These are phyloP conservation scores for Panellus pusillus DNA, from an alignment of 768 basidiomycete genomes.

Conservation along the genomic window DNA sequence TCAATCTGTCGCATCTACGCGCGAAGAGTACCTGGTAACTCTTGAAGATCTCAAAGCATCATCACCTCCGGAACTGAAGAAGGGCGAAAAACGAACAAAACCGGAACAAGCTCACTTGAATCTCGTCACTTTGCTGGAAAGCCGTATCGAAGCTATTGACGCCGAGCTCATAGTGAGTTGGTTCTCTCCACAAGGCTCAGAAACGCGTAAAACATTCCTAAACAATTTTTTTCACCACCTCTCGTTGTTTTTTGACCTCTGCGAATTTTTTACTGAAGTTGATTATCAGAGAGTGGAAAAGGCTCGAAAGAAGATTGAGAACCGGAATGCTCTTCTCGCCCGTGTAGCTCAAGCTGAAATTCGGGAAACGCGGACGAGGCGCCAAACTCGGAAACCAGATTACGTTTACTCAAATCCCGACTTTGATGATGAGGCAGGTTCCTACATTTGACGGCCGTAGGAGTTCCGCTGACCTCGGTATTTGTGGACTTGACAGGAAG, in stretches of 20 bases:
- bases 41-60: slow-evolving; percentile 60
- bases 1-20: slow-evolving; percentile 66
- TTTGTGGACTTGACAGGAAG: slow-evolving; percentile 45
- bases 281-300: slow-evolving; percentile 65
- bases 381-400: slow-evolving; percentile 71
- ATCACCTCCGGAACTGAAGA: slow-evolving; percentile 45
- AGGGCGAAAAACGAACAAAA: slow-evolving; percentile 52
- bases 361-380: slow-evolving; percentile 76
- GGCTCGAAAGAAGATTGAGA: slow-evolving; percentile 68
- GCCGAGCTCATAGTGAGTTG: slow-evolving; percentile 68
- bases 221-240: slow-evolving; percentile 4
- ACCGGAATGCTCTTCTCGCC: slow-evolving; percentile 60
- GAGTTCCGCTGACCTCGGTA: slow-evolving; percentile 26
- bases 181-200: slow-evolving; percentile 10
- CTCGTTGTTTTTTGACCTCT: neutral
- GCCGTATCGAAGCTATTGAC: slow-evolving; percentile 64
- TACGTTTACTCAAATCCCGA: slow-evolving; percentile 72
- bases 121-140: slow-evolving; percentile 63
- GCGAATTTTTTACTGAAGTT: slow-evolving; percentile 19
- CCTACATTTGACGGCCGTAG: slow-evolving; percentile 12
- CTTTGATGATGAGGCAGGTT: slow-evolving; percentile 63
- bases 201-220: neutral
- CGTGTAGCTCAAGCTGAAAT: slow-evolving; percentile 60
- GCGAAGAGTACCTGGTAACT: slow-evolving; percentile 67
- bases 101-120: slow-evolving; percentile 59